phyloP scores from a whole-genome alignment of 805 yeast genomes.

The Suhomyces pyralidae region DNA sequence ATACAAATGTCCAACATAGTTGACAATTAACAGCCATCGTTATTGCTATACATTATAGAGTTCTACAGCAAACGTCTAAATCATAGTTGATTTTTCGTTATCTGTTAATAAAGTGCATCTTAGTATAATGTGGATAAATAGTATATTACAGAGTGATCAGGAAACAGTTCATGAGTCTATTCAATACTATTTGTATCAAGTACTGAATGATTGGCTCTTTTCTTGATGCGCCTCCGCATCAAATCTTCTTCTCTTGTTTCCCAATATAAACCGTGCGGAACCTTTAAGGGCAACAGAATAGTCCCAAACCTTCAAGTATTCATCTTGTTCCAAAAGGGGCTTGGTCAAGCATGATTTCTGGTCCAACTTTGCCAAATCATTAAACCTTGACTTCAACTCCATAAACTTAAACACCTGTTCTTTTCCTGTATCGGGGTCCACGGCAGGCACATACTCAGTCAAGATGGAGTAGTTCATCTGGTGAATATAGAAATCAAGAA shows the following conservation, averaged over 20 bases:
- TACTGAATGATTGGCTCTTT: background rate
- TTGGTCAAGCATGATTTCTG: constrained; percentile 25
- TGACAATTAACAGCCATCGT: too few relatives aligned
- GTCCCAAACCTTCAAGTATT: constrained; percentile 46
- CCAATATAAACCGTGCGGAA: constrained; percentile 50
- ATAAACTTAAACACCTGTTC: constrained; percentile 46
- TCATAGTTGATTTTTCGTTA: too few relatives aligned
- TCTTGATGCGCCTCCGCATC: background rate
- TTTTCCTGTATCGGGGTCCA: constrained; percentile 38
- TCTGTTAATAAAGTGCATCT: too few relatives aligned
- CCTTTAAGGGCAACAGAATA: constrained; percentile 38
- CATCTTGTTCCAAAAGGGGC: constrained; percentile 39
- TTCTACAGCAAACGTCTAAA: too few relatives aligned
- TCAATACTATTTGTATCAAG: too few relatives aligned
- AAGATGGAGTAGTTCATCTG: constrained; percentile 51
- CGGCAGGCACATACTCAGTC: constrained; percentile 39
- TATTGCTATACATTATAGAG: too few relatives aligned
- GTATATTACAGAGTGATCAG: too few relatives aligned
- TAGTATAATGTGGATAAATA: too few relatives aligned
- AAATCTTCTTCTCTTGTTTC: constrained; percentile 48
- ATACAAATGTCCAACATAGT: too few relatives aligned
- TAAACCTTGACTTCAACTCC: constrained; percentile 43
- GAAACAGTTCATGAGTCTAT: too few relatives aligned
- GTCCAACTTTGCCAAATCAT: constrained; percentile 34
- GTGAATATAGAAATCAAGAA: constrained; percentile 61